Base-by-base conservation (phyloP, 352 stramenopile genomes). In the Blastocystis sp. region DNA sequence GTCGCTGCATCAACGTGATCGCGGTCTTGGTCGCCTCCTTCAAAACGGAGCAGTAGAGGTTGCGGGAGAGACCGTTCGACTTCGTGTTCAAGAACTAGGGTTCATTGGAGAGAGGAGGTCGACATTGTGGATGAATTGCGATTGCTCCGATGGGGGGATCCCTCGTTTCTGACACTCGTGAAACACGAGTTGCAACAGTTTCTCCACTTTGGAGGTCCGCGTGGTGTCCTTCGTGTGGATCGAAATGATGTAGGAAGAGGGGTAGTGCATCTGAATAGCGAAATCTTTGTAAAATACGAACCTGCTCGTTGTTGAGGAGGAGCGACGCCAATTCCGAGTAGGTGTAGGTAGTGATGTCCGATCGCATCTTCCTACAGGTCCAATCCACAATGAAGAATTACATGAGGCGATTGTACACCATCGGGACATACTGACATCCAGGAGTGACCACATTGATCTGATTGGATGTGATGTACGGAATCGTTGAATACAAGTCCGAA, bases 371-470 rank as follows among this genome's bases (percentile, higher is more conserved):
- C 18, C 69, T 81, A 81, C 11, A 49, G 24, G 9, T 64, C 1
- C 38, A 63, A 18, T 2, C 2, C 6, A 18, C 0, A n/a, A 51
- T 18, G 51, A 29, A 27, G n/a, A 21, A 18, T 0, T 51, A 81
- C 69, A 61, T 63, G 18, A 64, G 27, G 29, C 56, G 69, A 51
- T 81, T 64, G 46, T 81, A 81, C 24, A 81, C 46, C n/a, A 46
- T 51, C 4, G 69, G 69, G 27, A 81, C 40, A 36, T 48, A 81
- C 27, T 81, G 69, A 46, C 24, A 81, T 7, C 46, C 69, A 8
- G 69, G 69, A 64, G 69, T 81, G 4, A 81, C 53, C 0, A 81
- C n/a, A 6, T 29, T 81, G 24, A 64, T 81, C 24, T 40, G 44
- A 51, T 81, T 81, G 0, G 69, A 81, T 0, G 46, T 9, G 42